Evolutionary conservation across 148 eudicot species (phyloP), one percentile per base, ranked within the genome.

Genomic region (Rhododendron vialii): DNA sequence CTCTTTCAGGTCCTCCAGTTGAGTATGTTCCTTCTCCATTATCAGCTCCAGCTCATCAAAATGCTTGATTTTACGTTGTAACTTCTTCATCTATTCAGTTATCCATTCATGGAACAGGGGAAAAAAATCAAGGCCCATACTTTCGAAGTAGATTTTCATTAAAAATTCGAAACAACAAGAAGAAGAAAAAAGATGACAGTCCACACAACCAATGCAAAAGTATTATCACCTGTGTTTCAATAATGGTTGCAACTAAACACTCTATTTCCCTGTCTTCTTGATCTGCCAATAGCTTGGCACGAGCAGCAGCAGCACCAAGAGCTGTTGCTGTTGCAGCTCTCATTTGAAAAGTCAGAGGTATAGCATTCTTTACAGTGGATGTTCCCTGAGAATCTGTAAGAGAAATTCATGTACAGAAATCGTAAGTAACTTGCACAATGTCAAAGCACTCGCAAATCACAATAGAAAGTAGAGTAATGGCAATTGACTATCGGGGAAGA

Each of bases 271-370:
- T 93, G 82, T 95, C 97, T 92, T 98, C 99, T 78, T 93, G 96
- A 87, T 94, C 94, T 84, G 99, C 99, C 92, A 95, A 89, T 86
- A 95, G 80, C 84, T 91, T 95, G 76, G 99, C 98, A 91, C 88
- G 96, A 65, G 98, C 99, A 90, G 98, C 99, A 83, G 96, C 98
- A 83, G 92, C 95, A 85, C 99, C 99, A 82, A 95, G 98, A 67
- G 97, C 96, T 28, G 96, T 93, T 51, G 94, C 98, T 78, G 94
- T 94, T 88, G 96, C 96, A 59, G 94, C 98, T 89, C 98, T 89
- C 90, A 93, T 92, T 84, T 90, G 92, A 61, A 95, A 89, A 61
- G 94, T 90, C 53, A 90, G 84, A 59, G 96, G 95, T 83, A 97
- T 91, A 43, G 87, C 84, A 82, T 90, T 90, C 85, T 89, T 90